Percentiles rank a stretch among this genome's conserved stretches.
These are phyloP conservation scores for Dichotomopilus funicola DNA, from an alignment of 2,329 filamentous ascomycete species.

Conservation along the genomic window DNA sequence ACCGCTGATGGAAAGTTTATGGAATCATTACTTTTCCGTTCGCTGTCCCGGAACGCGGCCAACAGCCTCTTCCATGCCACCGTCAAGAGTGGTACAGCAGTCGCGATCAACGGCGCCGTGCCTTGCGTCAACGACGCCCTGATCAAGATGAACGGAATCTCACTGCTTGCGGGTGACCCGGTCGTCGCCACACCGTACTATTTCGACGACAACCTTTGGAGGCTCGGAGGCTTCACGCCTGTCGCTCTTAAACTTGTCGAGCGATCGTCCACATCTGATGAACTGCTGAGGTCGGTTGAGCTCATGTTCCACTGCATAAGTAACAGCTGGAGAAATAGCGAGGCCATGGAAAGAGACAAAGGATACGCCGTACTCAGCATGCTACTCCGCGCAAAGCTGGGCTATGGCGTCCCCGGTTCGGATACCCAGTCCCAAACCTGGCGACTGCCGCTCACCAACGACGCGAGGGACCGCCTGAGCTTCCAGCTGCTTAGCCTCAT, in stretches of 20 bases:
- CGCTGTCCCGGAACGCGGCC: conserved; percentile 65
- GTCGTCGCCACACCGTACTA: conserved; percentile 75
- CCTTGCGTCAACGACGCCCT: conserved; percentile 85
- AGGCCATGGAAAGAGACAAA: conserved; percentile 94
- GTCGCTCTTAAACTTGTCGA: conserved; percentile 81
- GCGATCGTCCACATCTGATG: conserved; percentile 61
- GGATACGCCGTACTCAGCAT: conserved; percentile 85
- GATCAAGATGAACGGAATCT: conserved; percentile 72
- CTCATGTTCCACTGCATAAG: conserved; percentile 81
- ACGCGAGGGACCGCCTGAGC: conserved; percentile 49
- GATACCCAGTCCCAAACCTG: conserved; percentile 28
- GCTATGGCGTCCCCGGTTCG: conserved; percentile 39
- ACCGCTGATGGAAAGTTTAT: conserved; percentile 73
- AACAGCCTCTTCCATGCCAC: conserved; percentile 63
- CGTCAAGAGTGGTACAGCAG: conserved; percentile 64
- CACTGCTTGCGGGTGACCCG: conserved; percentile 74
- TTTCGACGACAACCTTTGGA: conserved; percentile 88
- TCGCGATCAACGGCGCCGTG: conserved; percentile 83
- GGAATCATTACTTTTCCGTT: conserved; percentile 69
- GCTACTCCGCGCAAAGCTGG: conserved; percentile 76
- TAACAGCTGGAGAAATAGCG: conserved; percentile 93
- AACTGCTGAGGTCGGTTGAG: conserved; percentile 69
- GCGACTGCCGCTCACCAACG: conserved; percentile 41
- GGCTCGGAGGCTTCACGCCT: conserved; percentile 82
- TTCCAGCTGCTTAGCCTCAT: conserved; percentile 68